Base-by-base conservation (phyloP, 495 filamentous ascomycete species). In the Daldinia loculata region DNA sequence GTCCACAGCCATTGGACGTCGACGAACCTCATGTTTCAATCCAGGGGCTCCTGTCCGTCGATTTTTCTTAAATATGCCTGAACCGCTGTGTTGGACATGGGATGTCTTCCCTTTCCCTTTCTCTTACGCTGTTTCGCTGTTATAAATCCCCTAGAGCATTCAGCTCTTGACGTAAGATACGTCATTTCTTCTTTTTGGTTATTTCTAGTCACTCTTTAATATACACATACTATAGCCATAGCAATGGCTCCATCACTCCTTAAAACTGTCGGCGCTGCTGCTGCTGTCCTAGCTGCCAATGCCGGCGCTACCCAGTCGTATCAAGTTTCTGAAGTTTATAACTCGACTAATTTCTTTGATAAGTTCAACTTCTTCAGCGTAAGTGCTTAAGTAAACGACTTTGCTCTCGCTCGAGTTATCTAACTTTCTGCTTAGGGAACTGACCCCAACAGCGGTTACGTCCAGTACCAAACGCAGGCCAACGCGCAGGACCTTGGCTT, bases 371-470 rank as follows among this genome's bases (percentile, higher is more conserved):
- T 88, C 74, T 80, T 76, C 63, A 77, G 70, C 55, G 82, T 82
- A 71, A 56, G 80, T 66, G 7, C 6, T 6, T 9, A 17, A 30
- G 41, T 41, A 39, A 7, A 58, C n/a, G 22, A 41, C 4, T 24
- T 29, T 6, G 14, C 8, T 19, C 32, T 62, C 22, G 2, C 24
- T 39, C 19, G 7, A 6, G 0, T 45, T 1, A 0, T 6, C 48
- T 66, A 48, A 69, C 43, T 1, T 60, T 58, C 51, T 9, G 72
- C 62, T 58, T 75, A 72, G 64, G 79, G 63, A 1, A 53, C 71
- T 3, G 90, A 94, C 68, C 89, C 89, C 14, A 92, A 88, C 61
- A 79, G 87, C 66, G 91, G 90, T 4, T 90, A 83, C 68, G 89
- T 93, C 64, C 80, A 87, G 51, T 94, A 91, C 76, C 77, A 85